phyloP scores from a whole-genome alignment of 257 asterid genomes.

The Solanum rostratum region DNA sequence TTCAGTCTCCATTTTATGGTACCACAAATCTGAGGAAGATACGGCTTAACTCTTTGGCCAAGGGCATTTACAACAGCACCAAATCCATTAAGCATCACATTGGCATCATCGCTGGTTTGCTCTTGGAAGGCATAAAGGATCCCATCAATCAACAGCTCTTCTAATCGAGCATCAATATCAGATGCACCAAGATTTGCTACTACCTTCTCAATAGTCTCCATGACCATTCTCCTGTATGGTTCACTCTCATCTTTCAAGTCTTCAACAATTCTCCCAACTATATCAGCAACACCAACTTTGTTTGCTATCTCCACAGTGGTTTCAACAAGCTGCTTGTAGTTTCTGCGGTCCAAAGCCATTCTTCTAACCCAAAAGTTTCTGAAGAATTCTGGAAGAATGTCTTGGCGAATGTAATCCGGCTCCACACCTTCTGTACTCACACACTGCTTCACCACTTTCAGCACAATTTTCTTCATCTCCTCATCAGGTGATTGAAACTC shows the following conservation, averaged over 20 bases:
- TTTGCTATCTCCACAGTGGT: slow-evolving; percentile 89
- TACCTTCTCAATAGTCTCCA: slow-evolving; percentile 95
- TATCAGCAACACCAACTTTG: slow-evolving; percentile 86
- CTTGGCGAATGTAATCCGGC: slow-evolving; percentile 65
- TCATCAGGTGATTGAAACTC: slow-evolving; percentile 94
- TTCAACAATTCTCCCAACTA: slow-evolving; percentile 81
- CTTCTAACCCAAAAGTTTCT: slow-evolving; percentile 89
- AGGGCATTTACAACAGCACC: slow-evolving; percentile 92
- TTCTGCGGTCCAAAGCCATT: slow-evolving; percentile 90
- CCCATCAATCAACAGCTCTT: slow-evolving; percentile 78
- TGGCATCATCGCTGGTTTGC: slow-evolving; percentile 92
- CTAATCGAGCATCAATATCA: slow-evolving; percentile 78
- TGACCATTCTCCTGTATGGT: slow-evolving; percentile 90
- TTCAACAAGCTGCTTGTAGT: slow-evolving; percentile 81
- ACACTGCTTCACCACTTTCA: slow-evolving; percentile 92
- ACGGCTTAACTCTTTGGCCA: slow-evolving; percentile 78
- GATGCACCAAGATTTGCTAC: slow-evolving; percentile 85
- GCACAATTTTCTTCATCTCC: slow-evolving; percentile 91
- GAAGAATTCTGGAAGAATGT: slow-evolving; percentile 87
- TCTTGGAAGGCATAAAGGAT: slow-evolving; percentile 88
- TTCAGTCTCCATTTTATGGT: slow-evolving; percentile 87
- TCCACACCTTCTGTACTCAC: slow-evolving; percentile 96
- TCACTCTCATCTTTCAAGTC: slow-evolving; percentile 88
- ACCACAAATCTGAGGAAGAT: slow-evolving; percentile 93
- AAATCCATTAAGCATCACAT: slow-evolving; percentile 89